Evolutionary conservation across 2,329 filamentous ascomycete species (phyloP).

Genomic region (Corinectria fuckeliana): DNA sequence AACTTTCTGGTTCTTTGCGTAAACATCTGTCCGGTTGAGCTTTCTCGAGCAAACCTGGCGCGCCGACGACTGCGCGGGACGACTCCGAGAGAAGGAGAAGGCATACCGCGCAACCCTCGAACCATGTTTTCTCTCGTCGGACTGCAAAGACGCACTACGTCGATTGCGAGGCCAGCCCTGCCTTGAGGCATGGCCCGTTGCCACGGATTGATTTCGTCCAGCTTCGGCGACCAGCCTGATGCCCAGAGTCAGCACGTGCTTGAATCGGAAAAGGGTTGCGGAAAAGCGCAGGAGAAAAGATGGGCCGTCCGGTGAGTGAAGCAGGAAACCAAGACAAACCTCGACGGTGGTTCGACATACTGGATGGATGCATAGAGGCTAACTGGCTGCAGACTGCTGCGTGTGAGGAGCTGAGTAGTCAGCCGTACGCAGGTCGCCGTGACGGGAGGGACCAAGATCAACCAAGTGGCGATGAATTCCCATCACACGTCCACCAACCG

Average conservation of each 20-base stretch:
- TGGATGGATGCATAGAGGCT: background rate
- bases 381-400: background rate
- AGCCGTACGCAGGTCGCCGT: background rate
- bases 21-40: no score
- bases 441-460: background rate
- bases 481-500: background rate
- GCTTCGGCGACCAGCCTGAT: background rate
- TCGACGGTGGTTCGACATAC: background rate
- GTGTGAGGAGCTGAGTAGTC: background rate
- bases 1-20: background rate
- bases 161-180: background rate
- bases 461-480: background rate
- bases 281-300: background rate
- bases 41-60: background rate
- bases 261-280: background rate
- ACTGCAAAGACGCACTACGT: background rate
- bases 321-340: background rate
- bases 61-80: background rate
- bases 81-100: background rate
- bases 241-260: background rate
- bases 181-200: no score
- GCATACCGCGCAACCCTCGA: no score
- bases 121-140: background rate
- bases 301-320: background rate
- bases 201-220: background rate